A percentile compares a stretch with the other conserved stretches of the same genome.
phyloP scores from a whole-genome alignment of 2,329 filamentous ascomycete genomes.

The Aulographum hederae region DNA sequence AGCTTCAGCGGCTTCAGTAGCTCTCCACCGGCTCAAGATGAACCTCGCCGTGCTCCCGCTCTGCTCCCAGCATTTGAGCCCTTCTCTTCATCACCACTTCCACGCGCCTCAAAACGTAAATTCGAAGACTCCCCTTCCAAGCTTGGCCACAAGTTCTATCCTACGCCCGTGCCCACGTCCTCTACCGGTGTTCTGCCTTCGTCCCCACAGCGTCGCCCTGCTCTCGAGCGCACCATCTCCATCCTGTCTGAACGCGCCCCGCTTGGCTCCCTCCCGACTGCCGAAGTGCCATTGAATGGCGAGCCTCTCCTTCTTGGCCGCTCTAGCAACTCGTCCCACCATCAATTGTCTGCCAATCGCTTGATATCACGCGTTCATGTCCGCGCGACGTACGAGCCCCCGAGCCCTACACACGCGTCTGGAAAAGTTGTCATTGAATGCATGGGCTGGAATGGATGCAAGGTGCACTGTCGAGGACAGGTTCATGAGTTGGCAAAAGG shows the following conservation, averaged over 20 bases:
- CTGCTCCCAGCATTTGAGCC: constrained; percentile 67
- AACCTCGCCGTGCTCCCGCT: constrained; percentile 33
- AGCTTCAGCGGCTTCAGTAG: too few relatives aligned
- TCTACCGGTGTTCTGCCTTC: constrained; percentile 83
- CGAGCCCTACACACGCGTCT: constrained; percentile 46
- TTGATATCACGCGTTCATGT: constrained; percentile 89
- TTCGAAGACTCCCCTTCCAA: constrained; percentile 29
- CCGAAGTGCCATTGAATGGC: constrained; percentile 66
- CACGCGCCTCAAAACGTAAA: constrained; percentile 51
- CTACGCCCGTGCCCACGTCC: constrained; percentile 84
- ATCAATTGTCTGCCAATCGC: constrained; percentile 81
- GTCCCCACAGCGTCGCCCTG: constrained; percentile 41
- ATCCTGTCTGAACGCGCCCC: constrained; percentile 63
- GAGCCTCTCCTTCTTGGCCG: constrained; percentile 74
- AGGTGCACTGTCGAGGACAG: constrained; percentile 76
- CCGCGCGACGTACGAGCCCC: constrained; percentile 64
- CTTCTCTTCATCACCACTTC: constrained; percentile 61
- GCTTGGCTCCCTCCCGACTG: constrained; percentile 62
- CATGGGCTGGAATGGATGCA: constrained; percentile 89
- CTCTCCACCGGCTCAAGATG: background rate
- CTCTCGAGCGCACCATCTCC: constrained; percentile 39
- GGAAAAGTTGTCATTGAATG: constrained; percentile 79
- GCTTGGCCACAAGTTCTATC: constrained; percentile 52
- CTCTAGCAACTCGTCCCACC: constrained; percentile 88
- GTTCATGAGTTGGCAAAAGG: constrained; percentile 76